Evolutionary conservation across 306 rosid species (phyloP).

Genomic region (Sphenostylis stenocarpa): DNA sequence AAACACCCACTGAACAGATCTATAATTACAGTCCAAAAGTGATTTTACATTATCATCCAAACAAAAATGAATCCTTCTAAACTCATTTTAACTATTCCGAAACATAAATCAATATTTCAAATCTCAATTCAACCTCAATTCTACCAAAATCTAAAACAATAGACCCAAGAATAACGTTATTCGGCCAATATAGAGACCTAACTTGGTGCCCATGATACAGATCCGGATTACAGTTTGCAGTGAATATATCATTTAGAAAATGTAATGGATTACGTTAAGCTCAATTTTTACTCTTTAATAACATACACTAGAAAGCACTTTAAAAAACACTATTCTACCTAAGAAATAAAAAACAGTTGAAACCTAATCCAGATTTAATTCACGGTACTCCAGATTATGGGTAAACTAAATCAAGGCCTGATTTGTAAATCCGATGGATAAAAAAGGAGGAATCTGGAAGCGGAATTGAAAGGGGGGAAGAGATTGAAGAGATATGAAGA

Average conservation of each 20-base stretch:
- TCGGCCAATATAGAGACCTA: background rate
- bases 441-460: conserved; percentile 16
- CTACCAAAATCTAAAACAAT: background rate
- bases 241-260: background rate
- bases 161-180: background rate
- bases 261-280: background rate
- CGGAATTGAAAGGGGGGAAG: background rate
- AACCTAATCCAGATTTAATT: background rate
- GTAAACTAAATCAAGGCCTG: background rate
- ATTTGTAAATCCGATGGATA: background rate
- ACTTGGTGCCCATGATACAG: background rate
- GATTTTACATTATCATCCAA: background rate
- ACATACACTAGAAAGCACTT: background rate
- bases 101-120: background rate
- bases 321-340: background rate
- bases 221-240: conserved; percentile 10
- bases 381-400: background rate
- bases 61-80: background rate
- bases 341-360: background rate
- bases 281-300: background rate
- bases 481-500: background rate
- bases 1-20: background rate
- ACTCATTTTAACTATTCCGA: background rate
- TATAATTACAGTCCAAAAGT: background rate
- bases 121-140: background rate